phyloP scores from a whole-genome alignment of 805 yeast genomes.

The Maudiozyma saulgeensis region DNA sequence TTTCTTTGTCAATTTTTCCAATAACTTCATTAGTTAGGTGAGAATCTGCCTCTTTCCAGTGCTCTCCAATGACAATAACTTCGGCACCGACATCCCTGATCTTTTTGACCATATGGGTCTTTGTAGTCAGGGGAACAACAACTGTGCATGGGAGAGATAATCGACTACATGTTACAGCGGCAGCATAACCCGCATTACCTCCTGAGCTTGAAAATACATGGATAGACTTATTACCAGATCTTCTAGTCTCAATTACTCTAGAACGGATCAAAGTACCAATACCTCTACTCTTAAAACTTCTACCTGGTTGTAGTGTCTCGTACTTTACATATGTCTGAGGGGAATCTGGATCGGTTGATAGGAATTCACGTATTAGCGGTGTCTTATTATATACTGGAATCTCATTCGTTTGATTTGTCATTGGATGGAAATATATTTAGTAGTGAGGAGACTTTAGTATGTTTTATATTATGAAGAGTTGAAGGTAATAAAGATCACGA shows the following conservation, averaged over 20 bases:
- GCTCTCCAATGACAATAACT: constrained; percentile 36
- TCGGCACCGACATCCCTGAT: constrained; percentile 40
- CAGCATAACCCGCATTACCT: constrained; percentile 44
- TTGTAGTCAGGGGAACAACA: constrained; percentile 45
- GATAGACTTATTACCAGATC: constrained; percentile 14
- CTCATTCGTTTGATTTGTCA: neutral
- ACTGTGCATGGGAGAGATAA: constrained; percentile 42
- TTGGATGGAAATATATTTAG: neutral
- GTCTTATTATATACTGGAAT: constrained; percentile 6
- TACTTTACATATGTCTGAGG: constrained; percentile 35
- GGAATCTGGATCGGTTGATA: neutral
- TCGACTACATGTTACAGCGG: constrained; percentile 30
- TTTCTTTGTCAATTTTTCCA: constrained; percentile 4
- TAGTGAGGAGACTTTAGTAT: too few relatives aligned
- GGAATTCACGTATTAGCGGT: constrained; percentile 7
- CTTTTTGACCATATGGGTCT: constrained; percentile 34
- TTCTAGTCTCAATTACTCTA: constrained; percentile 21
- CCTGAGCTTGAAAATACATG: constrained; percentile 38
- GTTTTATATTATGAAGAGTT: too few relatives aligned
- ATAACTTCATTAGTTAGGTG: constrained; percentile 28
- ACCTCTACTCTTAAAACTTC: constrained; percentile 48
- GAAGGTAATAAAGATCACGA: too few relatives aligned
- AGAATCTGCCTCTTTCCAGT: constrained; percentile 43
- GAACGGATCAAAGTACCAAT: constrained; percentile 37
- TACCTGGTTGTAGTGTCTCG: constrained; percentile 44